Evolutionary conservation across 176 grass and related monocot genomes (phyloP), one percentile per base, ranked within the genome.

Genomic region (Alopecurus myosuroides): DNA sequence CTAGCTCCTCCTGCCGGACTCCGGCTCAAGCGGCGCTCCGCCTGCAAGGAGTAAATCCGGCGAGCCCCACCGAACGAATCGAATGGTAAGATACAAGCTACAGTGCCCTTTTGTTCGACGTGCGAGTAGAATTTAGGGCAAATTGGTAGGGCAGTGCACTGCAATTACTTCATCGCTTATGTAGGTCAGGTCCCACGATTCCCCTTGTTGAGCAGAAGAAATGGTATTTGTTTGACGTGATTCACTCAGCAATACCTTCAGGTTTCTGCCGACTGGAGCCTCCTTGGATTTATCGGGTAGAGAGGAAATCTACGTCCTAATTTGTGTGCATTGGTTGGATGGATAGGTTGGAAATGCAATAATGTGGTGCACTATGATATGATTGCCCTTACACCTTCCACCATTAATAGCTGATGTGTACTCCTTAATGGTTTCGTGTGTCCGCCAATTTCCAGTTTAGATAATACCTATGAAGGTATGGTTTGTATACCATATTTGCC

Each of bases 21-120:
- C 52, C 56, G 19, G 22, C 88, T 88, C 23, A 80, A 80, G n/a
- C n/a, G n/a, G 57, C 77, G 70, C 63, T 90, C 88, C 13, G 88
- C 88, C 31, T 6, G 65, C 49, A 70, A 81, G 42, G 79, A 85
- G 41, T 12, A 44, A 71, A 12, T 26, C 69, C n/a, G 40, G 12
- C 6, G 39, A 72, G 39, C 17, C n/a, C 39, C 23, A 26, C 69
- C 39, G 70, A 37, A 87, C 74, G 85, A 84, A 36, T 67, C 31
- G 1, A 37, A 11, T 67, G 33, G 64, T 33, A 20, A 1, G 63
- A 20, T 36, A 67, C 18, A 3, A 41, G 48, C 33, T 34, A 36
- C 31, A 40, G 4, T 70, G n/a, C 25, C 11, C 22, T 70, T 70
- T 70, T 70, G 2, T 22, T 23, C 37, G 22, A 70, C 67, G 2